These are phyloP conservation scores for Cercophora newfieldiana DNA, from an alignment of 495 filamentous ascomycete species.

Conservation along the genomic window DNA sequence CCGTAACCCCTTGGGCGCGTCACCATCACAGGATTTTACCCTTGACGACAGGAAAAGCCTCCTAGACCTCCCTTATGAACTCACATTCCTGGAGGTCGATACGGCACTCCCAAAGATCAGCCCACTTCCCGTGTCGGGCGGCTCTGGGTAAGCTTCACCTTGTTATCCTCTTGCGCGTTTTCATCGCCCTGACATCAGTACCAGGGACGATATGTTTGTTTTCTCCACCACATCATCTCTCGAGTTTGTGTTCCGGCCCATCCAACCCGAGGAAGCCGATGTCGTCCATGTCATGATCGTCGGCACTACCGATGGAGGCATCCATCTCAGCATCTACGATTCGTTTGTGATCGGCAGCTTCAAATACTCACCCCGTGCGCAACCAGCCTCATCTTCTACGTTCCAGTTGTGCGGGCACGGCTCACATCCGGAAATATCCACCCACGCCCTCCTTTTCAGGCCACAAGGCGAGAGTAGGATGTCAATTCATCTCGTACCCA, in stretches of 20 bases:
- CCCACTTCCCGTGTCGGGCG: slow-evolving; percentile 60
- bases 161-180: not conserved
- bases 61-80: slow-evolving; percentile 70
- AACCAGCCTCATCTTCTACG: not conserved
- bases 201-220: slow-evolving; percentile 62
- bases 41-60: slow-evolving; percentile 37
- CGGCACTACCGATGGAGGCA: slow-evolving; percentile 73
- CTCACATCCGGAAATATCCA: slow-evolving; percentile 72
- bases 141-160: slow-evolving; percentile 52
- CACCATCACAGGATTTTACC: slow-evolving; percentile 34
- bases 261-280: slow-evolving; percentile 61
- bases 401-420: slow-evolving; percentile 59
- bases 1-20: slow-evolving; percentile 1
- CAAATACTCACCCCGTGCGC: slow-evolving; percentile 30
- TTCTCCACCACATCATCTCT: slow-evolving; percentile 70
- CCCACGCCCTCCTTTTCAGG: slow-evolving; percentile 69
- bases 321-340: slow-evolving; percentile 86
- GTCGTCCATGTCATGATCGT: slow-evolving; percentile 80
- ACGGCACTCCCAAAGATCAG: slow-evolving; percentile 78
- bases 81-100: slow-evolving; percentile 77
- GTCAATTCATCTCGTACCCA: slow-evolving; percentile 65
- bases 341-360: slow-evolving; percentile 81
- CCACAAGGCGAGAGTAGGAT: slow-evolving; percentile 27
- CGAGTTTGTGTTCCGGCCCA: slow-evolving; percentile 68
- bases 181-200: slow-evolving; percentile 25